A percentile compares a stretch with the other conserved stretches of the same genome.
Evolutionary conservation across 331 rosid species (phyloP).

Genomic region (Telfairia occidentalis): DNA sequence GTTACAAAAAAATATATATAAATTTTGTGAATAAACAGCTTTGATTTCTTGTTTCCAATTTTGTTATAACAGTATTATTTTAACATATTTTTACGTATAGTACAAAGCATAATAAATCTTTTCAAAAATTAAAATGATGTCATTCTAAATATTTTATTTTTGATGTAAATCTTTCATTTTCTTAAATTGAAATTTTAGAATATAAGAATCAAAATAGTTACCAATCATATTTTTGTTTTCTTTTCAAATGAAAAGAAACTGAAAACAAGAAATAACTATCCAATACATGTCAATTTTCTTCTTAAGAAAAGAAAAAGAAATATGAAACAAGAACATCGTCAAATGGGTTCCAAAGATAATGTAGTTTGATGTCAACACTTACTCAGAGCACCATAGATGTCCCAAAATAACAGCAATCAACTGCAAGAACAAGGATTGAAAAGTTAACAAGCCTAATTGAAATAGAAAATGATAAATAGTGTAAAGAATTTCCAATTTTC

Average conservation of each 20-base stretch:
- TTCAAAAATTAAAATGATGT: neutral
- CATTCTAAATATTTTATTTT: neutral
- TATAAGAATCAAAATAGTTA: neutral
- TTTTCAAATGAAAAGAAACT: neutral
- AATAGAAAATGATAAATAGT: neutral
- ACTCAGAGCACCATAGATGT: constrained; percentile 87
- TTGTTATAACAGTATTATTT: neutral
- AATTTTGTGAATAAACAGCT: neutral
- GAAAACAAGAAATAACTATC: neutral
- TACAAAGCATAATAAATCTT: neutral
- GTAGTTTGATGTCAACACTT: constrained; percentile 21
- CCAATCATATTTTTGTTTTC: neutral
- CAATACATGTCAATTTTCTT: neutral
- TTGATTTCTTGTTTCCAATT: neutral
- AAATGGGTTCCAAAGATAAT: neutral
- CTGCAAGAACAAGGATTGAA: constrained; percentile 37
- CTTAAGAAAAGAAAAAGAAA: neutral
- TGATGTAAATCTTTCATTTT: neutral
- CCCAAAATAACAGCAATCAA: constrained; percentile 80
- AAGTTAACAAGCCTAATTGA: constrained; percentile 3
- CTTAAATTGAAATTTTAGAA: neutral
- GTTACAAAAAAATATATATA: neutral
- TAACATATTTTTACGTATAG: neutral
- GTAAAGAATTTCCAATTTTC: neutral
- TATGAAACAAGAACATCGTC: neutral